Conservation (phyloP, 805 yeast species). For the Jamesozyma jinghongensis region DNA sequence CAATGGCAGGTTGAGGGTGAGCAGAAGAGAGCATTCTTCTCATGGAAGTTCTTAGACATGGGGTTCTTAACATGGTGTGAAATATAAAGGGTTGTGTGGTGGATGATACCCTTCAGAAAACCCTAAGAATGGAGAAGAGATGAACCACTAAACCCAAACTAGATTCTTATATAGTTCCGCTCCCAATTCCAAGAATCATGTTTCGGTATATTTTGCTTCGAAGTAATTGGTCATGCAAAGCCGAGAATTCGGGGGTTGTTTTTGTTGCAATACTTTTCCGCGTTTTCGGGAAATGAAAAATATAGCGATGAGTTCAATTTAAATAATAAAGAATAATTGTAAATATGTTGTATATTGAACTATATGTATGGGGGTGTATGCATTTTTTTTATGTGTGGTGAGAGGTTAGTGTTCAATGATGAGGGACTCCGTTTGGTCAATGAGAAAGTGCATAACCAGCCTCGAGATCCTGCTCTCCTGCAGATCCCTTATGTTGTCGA, state of each 20-base stretch:
- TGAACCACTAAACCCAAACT: no score
- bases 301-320: no score
- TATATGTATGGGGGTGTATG: no score
- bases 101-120: no score
- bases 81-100: background rate
- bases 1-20: constrained; percentile 26
- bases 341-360: no score
- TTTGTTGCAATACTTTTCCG: no score
- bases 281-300: no score
- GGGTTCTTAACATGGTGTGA: constrained; percentile 10
- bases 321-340: no score
- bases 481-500: constrained; percentile 80
- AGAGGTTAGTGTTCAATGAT: no score
- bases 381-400: no score
- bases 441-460: constrained; percentile 74
- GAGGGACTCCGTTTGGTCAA: constrained; percentile 56
- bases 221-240: background rate
- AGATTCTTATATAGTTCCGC: no score
- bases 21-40: constrained; percentile 14
- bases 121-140: no score
- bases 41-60: constrained; percentile 4
- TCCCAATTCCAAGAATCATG: background rate
- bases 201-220: background rate
- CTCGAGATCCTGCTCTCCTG: constrained; percentile 80
- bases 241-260: background rate